Evolutionary conservation across 1,284 basidiomycete species (phyloP), one percentile per base, ranked within the genome.

Genomic region (Prillingera fragicola): DNA sequence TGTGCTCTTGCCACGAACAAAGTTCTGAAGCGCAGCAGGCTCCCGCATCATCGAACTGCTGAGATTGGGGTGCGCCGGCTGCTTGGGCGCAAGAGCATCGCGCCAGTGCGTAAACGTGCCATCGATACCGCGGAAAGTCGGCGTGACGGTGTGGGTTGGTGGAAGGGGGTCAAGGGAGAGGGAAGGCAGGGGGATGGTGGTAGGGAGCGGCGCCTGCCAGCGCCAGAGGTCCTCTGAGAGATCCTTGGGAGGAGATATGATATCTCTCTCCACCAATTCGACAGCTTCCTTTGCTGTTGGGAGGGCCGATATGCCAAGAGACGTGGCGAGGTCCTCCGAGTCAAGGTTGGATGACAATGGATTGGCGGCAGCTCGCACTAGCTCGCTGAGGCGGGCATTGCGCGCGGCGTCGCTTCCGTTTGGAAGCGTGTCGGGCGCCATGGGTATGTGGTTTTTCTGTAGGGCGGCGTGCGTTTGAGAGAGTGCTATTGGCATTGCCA

Each of bases 1-100:
- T 19, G 86, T 85, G 24, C 88, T 85, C 69, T 92, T 95, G 37
- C 92, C 92, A 48, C 91, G 76, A 8, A 96, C 90, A 70, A 97
- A 97, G 52, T 81, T 84, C 53, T 79, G 78, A 35, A 74, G 76
- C 1, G 83, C 77, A 7, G 81, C 87, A 4, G 89, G 90, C 8
- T 85, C 85, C 45, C 91, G 80, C 47, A 84, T 80, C 50, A 94
- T 75, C 10, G 87, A 86, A 8, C 86, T 88, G 14, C 87, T 90
- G 3, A 83, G 84, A 5, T 84, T 73, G 3, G 55, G 85, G 78
- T 56, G 81, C 75, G 58, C 67, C 3, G 69, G 64, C 65, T 71
- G 53, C 71, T 67, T 56, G 65, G 80, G 67, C 1, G 70, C 62
- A 9, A 70, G 54, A 22, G 65, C 62, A 72, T 92, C 88, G 35